phyloP scores from a whole-genome alignment of 2,329 filamentous ascomycete species.

The Aspergillus caelatus region DNA sequence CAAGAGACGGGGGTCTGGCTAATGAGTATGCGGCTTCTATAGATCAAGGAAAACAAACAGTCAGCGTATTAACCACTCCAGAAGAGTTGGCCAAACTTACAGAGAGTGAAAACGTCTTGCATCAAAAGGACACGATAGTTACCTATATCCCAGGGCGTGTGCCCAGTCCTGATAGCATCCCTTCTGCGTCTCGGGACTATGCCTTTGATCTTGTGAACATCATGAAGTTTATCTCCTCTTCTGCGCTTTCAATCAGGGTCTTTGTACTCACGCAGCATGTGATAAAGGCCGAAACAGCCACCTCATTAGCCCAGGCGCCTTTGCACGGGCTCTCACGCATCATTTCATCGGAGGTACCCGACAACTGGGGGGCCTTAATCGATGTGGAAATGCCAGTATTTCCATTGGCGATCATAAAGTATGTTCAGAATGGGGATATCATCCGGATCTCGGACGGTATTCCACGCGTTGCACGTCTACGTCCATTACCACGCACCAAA shows the following conservation, averaged over 20 bases:
- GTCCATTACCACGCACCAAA: slow-evolving; percentile 13
- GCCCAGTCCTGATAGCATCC: background rate
- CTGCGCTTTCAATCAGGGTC: background rate
- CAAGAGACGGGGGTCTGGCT: background rate
- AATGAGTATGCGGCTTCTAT: background rate
- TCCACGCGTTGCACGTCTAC: slow-evolving; percentile 35
- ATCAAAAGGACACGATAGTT: background rate
- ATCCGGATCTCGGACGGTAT: slow-evolving; percentile 45
- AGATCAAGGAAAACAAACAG: background rate
- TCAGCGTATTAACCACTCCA: background rate
- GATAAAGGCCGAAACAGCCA: slow-evolving; percentile 26
- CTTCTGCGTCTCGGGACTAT: background rate
- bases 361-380: slow-evolving; percentile 43
- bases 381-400: slow-evolving; percentile 37
- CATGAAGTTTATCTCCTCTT: background rate
- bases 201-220: slow-evolving; percentile 1
- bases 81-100: background rate
- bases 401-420: slow-evolving; percentile 41
- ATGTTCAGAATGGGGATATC: slow-evolving; percentile 42
- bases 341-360: slow-evolving; percentile 41
- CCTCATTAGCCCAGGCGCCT: slow-evolving; percentile 39
- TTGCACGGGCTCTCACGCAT: slow-evolving; percentile 43
- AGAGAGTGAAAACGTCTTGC: background rate
- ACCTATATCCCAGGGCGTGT: slow-evolving; percentile 2
- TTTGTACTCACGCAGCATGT: slow-evolving; percentile 31